Conservation (phyloP, 1,284 basidiomycete genomes). For the Apiotrichum montevideense region DNA sequence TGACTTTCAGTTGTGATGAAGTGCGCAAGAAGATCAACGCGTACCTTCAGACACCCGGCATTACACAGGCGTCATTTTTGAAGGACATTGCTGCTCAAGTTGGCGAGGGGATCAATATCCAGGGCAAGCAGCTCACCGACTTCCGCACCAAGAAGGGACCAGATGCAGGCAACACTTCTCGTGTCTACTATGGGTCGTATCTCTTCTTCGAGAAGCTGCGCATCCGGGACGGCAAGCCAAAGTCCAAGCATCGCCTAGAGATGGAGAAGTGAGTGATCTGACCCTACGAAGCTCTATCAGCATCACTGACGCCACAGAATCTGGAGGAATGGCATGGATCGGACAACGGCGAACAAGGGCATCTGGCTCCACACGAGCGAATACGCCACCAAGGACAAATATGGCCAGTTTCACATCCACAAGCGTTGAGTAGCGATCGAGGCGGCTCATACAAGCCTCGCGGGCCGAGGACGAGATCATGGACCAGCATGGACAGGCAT, state of each 20-base stretch:
- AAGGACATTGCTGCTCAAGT: constrained; percentile 9
- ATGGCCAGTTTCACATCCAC: not conserved
- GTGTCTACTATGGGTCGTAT: constrained; percentile 7
- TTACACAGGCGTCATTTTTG: constrained; percentile 3
- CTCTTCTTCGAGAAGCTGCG: constrained; percentile 8
- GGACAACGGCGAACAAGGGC: not conserved
- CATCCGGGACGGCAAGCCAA: not conserved
- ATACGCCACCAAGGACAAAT: not conserved
- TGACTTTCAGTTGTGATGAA: constrained; percentile 2
- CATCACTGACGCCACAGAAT: not conserved
- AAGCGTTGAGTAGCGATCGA: not conserved
- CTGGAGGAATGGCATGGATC: not conserved
- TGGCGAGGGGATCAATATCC: constrained; percentile 7
- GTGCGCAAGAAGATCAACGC: constrained; percentile 3
- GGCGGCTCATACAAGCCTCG: not conserved
- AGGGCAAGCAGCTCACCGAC: constrained; percentile 10
- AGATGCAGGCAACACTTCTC: constrained; percentile 3
- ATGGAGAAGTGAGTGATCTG: constrained; percentile 5
- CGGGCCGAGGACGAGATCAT: not conserved
- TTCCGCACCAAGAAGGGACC: constrained; percentile 2
- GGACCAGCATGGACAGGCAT: not conserved
- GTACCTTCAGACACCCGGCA: not conserved
- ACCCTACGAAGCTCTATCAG: too few species aligned
- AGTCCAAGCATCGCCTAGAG: not conserved
- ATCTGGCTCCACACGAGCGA: not conserved